Base-by-base conservation (phyloP, 345 rosid genomes). In the Syzygium aqueum region DNA sequence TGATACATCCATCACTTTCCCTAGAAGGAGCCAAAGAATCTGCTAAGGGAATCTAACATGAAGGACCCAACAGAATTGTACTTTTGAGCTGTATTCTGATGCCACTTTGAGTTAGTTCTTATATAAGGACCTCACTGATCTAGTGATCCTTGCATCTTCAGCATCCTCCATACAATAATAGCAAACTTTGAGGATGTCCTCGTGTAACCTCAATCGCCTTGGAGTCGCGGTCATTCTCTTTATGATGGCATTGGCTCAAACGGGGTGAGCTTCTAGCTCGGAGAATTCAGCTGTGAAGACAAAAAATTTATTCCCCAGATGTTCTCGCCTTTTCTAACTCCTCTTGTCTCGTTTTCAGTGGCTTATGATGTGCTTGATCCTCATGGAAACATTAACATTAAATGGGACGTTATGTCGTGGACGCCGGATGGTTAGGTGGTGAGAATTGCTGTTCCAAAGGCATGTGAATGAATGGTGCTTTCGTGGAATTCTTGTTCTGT, bases 401-500 rank as follows among this genome's bases (percentile, higher is more conserved):
- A 90, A 90, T 92, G 93, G 94, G 94, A 92, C 43, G 56, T 93
- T 8, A 92, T 93, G 77, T 88, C 90, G 65, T 93, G 94, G 94
- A 91, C 91, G 25, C 86, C 93, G 9, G 94, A 91, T 87, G 94
- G 94, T n/a, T 90, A 90, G 77, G 90, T 88, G 57, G 94, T 90
- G 86, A 88, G 90, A 46, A 23, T 65, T 7, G 78, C 65, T 57
- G 28, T 11, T 57, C 65, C 65, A 11, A 33, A 17, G 19, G 80
- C 80, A 9, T 33, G 46, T n/a, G 21, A 67, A 19, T 53, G 25
- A 28, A 15, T 6, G 21, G 43, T 11, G 23, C 53, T 28, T 63
- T 27, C 23, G 21, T 51, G 14, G 23, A 23, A 13, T 86, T 46
- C 53, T 49, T 86, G 59, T 82, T 49, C 51, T 13, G 33, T 10